Conservation (phyloP, 2,329 filamentous ascomycete species). For the Ophiocordyceps robertsii region DNA sequence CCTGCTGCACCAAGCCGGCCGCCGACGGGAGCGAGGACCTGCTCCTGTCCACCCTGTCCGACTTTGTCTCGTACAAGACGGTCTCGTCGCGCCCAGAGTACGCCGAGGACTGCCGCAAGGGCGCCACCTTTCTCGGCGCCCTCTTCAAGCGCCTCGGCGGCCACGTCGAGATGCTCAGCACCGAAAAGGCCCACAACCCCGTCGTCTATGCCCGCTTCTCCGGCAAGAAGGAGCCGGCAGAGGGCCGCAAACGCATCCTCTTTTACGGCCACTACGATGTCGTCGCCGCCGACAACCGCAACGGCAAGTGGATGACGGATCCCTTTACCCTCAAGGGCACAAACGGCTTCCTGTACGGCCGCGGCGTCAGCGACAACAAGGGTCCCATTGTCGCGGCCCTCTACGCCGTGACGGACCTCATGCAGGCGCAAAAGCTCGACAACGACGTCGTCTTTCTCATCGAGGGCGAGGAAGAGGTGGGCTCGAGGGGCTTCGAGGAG, state of each 20-base stretch:
- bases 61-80: conserved; percentile 86
- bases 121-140: conserved; percentile 78
- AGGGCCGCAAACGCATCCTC: conserved; percentile 68
- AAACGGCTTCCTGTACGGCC: conserved; percentile 87
- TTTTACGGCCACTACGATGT: conserved; percentile 99
- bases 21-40: conserved; percentile 31
- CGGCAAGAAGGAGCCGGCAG: conserved; percentile 53
- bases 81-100: conserved; percentile 79
- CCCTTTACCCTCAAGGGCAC: conserved; percentile 83
- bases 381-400: conserved; percentile 88
- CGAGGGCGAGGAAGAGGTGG: conserved; percentile 92
- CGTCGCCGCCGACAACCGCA: conserved; percentile 73
- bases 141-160: conserved; percentile 89
- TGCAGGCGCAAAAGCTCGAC: conserved; percentile 68
- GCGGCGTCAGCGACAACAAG: conserved; percentile 96
- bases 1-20: conserved; percentile 18
- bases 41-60: conserved; percentile 58
- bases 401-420: conserved; percentile 82
- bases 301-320: conserved; percentile 72
- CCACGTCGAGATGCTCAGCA: conserved; percentile 78
- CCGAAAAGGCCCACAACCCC: conserved; percentile 68
- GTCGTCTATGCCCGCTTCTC: conserved; percentile 86
- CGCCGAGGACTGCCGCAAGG: conserved; percentile 81
- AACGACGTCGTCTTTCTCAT: conserved; percentile 90
- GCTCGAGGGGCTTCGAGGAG: conserved; percentile 79